These are phyloP conservation scores for Phytophthora parvispora DNA, from an alignment of 352 stramenopile species.

Conservation along the genomic window DNA sequence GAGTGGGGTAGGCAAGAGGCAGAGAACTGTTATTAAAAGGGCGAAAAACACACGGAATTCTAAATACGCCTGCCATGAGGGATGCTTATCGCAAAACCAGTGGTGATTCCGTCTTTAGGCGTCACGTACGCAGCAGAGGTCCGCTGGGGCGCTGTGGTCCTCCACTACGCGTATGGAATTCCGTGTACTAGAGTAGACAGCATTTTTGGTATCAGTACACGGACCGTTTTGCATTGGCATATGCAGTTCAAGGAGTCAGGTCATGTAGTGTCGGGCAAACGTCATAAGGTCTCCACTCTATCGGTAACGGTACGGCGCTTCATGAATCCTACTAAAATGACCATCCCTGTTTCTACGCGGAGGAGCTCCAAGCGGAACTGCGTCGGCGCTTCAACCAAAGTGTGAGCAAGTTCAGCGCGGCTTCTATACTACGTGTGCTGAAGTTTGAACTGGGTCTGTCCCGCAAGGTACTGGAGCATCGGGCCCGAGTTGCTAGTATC, in stretches of 20 bases:
- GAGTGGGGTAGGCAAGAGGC: too few species aligned
- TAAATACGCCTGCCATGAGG: too few species aligned
- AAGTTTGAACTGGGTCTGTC: conserved; percentile 17
- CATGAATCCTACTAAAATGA: conserved; percentile 10
- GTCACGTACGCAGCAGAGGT: conserved; percentile 21
- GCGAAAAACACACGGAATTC: neutral
- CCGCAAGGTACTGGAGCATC: conserved; percentile 17
- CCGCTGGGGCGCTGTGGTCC: conserved; percentile 18
- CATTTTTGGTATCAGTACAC: conserved; percentile 12
- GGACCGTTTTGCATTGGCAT: conserved; percentile 22
- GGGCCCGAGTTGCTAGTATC: neutral
- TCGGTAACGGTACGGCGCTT: neutral
- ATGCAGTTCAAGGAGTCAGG: conserved; percentile 10
- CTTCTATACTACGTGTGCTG: conserved; percentile 6
- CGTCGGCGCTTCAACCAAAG: neutral
- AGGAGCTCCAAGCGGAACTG: conserved; percentile 11
- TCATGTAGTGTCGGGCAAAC: neutral
- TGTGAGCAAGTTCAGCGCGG: neutral
- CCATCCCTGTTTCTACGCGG: conserved; percentile 34
- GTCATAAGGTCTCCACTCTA: neutral
- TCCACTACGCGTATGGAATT: conserved; percentile 30
- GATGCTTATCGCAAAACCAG: too few species aligned
- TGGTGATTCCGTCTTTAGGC: too few species aligned
- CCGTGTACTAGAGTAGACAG: conserved; percentile 6
- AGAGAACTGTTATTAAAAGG: too few species aligned